Conservation (phyloP, 768 basidiomycete genomes). For the Coprinellus micaceus region DNA sequence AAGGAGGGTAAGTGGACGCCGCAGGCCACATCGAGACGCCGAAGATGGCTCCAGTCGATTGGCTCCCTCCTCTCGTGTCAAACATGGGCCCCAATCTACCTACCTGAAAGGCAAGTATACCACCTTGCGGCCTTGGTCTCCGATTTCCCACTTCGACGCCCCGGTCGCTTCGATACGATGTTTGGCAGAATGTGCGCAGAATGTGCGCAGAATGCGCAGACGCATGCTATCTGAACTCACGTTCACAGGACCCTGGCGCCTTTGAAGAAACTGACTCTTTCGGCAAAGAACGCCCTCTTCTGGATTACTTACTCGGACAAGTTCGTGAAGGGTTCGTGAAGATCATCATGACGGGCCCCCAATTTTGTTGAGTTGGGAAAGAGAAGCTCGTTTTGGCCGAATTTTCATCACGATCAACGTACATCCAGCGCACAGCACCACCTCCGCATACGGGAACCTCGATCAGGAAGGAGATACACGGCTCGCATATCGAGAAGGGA, state of each 20-base stretch:
- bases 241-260: neutral
- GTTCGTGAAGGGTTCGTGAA: conserved; percentile 4
- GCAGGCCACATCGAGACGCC: conserved; percentile 11
- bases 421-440: neutral
- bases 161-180: conserved; percentile 2
- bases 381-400: neutral
- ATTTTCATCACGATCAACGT: neutral
- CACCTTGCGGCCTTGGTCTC: neutral
- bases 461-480: neutral
- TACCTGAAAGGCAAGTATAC: neutral
- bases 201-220: neutral
- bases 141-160: conserved; percentile 2
- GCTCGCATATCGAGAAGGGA: too few species aligned
- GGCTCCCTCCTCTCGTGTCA: neutral
- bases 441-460: neutral
- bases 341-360: conserved; percentile 1
- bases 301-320: too few species aligned
- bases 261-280: conserved; percentile 8
- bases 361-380: neutral
- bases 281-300: conserved; percentile 1
- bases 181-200: neutral
- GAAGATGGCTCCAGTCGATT: conserved; percentile 4
- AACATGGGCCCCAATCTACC: neutral
- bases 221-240: neutral
- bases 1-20: conserved; percentile 21